Evolutionary conservation across 2,329 filamentous ascomycete species (phyloP).

Genomic region (Orbilia ellipsospora): DNA sequence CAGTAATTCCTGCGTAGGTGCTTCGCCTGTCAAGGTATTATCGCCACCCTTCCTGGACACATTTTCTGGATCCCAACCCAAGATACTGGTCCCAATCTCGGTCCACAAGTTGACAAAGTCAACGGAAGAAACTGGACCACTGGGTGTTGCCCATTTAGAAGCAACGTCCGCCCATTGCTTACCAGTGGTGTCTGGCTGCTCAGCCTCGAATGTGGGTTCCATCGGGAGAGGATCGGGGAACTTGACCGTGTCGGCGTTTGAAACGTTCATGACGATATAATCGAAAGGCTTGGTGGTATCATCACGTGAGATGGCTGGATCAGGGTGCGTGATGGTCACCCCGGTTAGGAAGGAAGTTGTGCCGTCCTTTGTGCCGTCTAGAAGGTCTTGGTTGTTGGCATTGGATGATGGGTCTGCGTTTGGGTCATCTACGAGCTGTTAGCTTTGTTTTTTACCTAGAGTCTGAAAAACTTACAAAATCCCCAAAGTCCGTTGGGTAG

Average conservation of each 20-base stretch:
- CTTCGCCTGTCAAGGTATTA: not conserved
- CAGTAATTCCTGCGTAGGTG: conserved; percentile 1
- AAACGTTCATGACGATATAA: too few species aligned
- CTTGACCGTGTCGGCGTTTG: conserved; percentile 5
- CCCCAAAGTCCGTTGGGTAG: too few species aligned
- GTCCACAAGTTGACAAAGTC: conserved; percentile 13
- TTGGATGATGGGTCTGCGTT: conserved; percentile 10
- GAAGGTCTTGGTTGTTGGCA: conserved; percentile 1
- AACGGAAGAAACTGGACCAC: conserved; percentile 5
- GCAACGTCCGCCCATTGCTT: conserved; percentile 9
- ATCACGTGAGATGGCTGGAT: not conserved
- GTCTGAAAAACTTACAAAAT: not conserved
- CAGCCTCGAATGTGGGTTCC: conserved; percentile 4
- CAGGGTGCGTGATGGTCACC: conserved; percentile 7
- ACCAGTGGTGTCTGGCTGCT: conserved; percentile 7
- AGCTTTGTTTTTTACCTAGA: not conserved
- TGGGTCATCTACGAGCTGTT: conserved; percentile 14
- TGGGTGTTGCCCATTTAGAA: conserved; percentile 10
- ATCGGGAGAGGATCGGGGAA: conserved; percentile 7
- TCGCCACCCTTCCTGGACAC: conserved; percentile 5
- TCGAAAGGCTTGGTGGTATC: too few species aligned
- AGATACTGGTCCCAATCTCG: conserved; percentile 5
- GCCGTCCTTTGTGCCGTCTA: not conserved
- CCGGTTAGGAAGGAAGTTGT: conserved; percentile 4
- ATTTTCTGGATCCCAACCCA: conserved; percentile 9